phyloP scores from a whole-genome alignment of 176 grass and related monocot species.

The Poa pratensis region DNA sequence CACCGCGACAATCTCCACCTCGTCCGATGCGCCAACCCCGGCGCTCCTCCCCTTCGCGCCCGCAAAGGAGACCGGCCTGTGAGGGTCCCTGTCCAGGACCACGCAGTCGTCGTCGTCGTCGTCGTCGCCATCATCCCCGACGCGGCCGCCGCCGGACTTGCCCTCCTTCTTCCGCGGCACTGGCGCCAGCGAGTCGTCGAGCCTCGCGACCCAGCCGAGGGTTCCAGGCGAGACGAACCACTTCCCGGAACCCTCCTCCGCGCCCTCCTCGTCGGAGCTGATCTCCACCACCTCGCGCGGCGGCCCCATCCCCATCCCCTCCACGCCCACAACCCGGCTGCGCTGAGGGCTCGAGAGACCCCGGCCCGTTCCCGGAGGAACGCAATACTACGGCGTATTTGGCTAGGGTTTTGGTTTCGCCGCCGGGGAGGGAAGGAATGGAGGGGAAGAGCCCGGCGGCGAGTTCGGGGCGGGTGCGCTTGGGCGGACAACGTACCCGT shows the following conservation, averaged over 20 bases:
- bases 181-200: neutral
- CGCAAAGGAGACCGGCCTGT: conserved; percentile 35
- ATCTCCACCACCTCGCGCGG: neutral
- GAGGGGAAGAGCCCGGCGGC: too few species aligned
- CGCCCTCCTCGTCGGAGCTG: neutral
- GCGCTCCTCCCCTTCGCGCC: conserved; percentile 35
- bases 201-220: neutral
- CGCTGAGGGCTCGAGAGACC: too few species aligned
- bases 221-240: neutral
- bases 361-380: neutral
- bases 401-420: neutral
- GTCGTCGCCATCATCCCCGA: neutral
- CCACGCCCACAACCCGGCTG: neutral
- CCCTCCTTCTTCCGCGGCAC: neutral
- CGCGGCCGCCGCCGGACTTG: neutral
- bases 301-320: neutral
- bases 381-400: neutral
- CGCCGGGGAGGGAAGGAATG: too few species aligned
- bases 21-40: too few species aligned
- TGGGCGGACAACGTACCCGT: too few species aligned
- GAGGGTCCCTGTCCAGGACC: conserved; percentile 69
- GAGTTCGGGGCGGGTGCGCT: too few species aligned
- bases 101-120: conserved; percentile 68
- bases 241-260: neutral
- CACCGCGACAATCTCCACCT: too few species aligned